Conservation (phyloP, 495 filamentous ascomycete species). For the Podospora fimiseda region DNA sequence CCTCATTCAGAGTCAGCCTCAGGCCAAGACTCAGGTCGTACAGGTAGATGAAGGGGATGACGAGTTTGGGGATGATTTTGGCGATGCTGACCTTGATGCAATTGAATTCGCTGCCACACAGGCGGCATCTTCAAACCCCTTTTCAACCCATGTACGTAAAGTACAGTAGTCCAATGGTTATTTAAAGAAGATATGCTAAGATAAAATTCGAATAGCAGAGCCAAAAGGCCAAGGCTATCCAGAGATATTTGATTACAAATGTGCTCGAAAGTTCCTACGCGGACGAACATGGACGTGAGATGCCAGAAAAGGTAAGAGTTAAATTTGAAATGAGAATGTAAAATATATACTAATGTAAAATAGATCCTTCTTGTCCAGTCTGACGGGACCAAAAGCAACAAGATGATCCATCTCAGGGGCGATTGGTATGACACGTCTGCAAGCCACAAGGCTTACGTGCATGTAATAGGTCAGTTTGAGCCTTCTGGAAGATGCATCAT, state of each 20-base stretch:
- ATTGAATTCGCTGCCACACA: slow-evolving; percentile 55
- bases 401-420: slow-evolving; percentile 69
- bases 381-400: slow-evolving; percentile 58
- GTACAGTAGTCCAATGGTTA: slow-evolving; percentile 17
- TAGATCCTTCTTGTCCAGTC: slow-evolving; percentile 72
- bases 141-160: slow-evolving; percentile 46
- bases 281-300: slow-evolving; percentile 52
- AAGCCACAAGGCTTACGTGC: slow-evolving; percentile 65
- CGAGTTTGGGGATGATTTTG: slow-evolving; percentile 54
- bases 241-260: slow-evolving; percentile 72
- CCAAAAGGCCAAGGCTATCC: slow-evolving; percentile 62
- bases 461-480: slow-evolving; percentile 77
- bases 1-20: slow-evolving; percentile 3
- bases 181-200: slow-evolving; percentile 36
- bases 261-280: slow-evolving; percentile 61
- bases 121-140: slow-evolving; percentile 20
- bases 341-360: slow-evolving; percentile 1
- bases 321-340: not conserved
- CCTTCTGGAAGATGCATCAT: slow-evolving; percentile 59
- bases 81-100: slow-evolving; percentile 63
- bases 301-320: slow-evolving; percentile 62
- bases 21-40: not conserved
- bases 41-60: slow-evolving; percentile 23
- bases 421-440: slow-evolving; percentile 78
- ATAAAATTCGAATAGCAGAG: slow-evolving; percentile 34